Conservation (phyloP, 208 protist genomes). For the Crithidia thermophila region DNA sequence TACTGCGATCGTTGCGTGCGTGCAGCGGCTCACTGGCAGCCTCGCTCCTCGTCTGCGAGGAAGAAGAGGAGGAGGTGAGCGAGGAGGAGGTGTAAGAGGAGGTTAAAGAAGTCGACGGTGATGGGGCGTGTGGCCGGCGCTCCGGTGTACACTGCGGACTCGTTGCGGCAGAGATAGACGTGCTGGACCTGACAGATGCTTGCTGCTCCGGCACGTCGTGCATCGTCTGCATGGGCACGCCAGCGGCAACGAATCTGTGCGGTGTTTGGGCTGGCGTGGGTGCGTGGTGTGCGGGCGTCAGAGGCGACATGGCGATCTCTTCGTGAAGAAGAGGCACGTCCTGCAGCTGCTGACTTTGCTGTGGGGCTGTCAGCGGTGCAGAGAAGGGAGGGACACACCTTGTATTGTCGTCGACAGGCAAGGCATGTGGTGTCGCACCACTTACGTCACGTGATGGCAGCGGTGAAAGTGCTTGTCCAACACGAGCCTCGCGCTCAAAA, state of each 20-base stretch:
- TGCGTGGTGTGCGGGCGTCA: constrained; percentile 5
- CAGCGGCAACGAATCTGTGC: no score
- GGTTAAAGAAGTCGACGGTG: not conserved
- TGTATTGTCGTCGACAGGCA: no score
- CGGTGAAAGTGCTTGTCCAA: no score
- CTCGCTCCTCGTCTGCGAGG: no score
- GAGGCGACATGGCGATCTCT: constrained; percentile 20
- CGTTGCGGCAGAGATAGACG: constrained; percentile 4
- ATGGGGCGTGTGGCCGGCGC: not conserved
- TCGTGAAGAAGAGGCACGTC: no score
- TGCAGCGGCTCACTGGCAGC: no score
- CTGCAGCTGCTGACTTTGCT: no score
- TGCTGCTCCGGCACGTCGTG: no score
- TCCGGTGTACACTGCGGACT: not conserved
- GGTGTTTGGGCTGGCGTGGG: no score
- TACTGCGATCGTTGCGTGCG: no score
- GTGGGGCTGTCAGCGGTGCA: no score
- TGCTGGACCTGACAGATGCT: not conserved
- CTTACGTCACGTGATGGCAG: not conserved
- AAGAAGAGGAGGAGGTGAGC: not conserved
- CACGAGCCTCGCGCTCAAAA: not conserved
- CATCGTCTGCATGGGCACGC: no score
- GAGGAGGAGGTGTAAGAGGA: not conserved
- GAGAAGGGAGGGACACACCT: not conserved
- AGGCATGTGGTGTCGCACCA: not conserved